A percentile compares a stretch with the other conserved stretches of the same genome.
These are phyloP conservation scores for Brassica nigra DNA, from an alignment of 345 rosid genomes.

Conservation along the genomic window DNA sequence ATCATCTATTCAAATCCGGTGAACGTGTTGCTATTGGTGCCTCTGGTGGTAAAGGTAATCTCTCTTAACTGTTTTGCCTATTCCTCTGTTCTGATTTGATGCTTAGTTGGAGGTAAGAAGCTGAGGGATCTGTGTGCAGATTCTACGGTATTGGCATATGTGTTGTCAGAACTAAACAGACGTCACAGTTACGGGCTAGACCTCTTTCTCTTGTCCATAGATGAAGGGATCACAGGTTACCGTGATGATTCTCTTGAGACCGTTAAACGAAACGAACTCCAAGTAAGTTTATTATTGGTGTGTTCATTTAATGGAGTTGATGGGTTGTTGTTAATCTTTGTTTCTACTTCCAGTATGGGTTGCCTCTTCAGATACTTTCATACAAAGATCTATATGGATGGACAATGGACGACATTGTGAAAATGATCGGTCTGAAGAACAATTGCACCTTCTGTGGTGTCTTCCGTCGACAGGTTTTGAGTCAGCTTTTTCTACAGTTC, in stretches of 20 bases:
- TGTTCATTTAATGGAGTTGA: not conserved
- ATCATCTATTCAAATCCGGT: constrained; percentile 70
- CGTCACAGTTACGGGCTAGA: constrained; percentile 72
- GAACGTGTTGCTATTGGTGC: constrained; percentile 89
- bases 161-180: constrained; percentile 75
- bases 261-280: constrained; percentile 87
- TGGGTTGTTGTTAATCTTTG: not conserved
- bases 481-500: not conserved
- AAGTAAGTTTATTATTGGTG: constrained; percentile 43
- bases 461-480: constrained; percentile 82
- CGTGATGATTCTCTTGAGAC: constrained; percentile 94
- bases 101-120: not conserved
- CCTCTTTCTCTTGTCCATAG: constrained; percentile 84
- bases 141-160: constrained; percentile 84
- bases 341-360: constrained; percentile 62
- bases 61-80: not conserved
- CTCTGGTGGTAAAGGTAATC: constrained; percentile 89
- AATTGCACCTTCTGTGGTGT: constrained; percentile 98
- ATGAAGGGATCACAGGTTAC: constrained; percentile 93
- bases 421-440: constrained; percentile 90
- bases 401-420: constrained; percentile 99
- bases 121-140: no score
- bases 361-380: constrained; percentile 84
- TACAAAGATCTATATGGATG: constrained; percentile 98
- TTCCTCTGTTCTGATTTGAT: not conserved